phyloP scores from a whole-genome alignment of 2,329 filamentous ascomycete species.

The Cyphellophora attinorum region DNA sequence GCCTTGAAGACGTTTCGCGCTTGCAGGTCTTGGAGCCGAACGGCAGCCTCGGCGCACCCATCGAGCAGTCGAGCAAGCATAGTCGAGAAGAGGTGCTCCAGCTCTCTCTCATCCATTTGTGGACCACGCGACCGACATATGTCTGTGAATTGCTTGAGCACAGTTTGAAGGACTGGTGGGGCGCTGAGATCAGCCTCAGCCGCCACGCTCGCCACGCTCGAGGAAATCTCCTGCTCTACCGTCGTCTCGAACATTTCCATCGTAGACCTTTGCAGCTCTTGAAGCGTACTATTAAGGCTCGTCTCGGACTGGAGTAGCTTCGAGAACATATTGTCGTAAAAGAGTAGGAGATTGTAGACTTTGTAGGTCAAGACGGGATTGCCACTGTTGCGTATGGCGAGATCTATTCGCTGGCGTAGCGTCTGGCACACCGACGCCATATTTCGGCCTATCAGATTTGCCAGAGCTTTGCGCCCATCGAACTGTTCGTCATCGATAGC shows the following conservation, averaged over 20 bases:
- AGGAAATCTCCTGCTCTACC: slow-evolving; percentile 10
- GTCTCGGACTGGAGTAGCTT: slow-evolving; percentile 53
- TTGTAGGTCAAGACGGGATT: slow-evolving; percentile 83
- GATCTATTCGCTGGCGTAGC: slow-evolving; percentile 81
- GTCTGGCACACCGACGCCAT: slow-evolving; percentile 70
- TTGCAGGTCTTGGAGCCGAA: slow-evolving; percentile 2
- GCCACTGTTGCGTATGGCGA: slow-evolving; percentile 86
- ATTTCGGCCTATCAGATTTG: slow-evolving; percentile 78
- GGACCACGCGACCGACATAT: slow-evolving; percentile 21
- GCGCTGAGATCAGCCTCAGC: slow-evolving; percentile 10
- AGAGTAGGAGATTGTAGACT: slow-evolving; percentile 76
- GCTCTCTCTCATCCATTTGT: slow-evolving; percentile 44
- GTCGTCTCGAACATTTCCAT: slow-evolving; percentile 31
- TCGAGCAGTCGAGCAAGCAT: slow-evolving; percentile 82
- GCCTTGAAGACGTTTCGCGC: slow-evolving; percentile 39
- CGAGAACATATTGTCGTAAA: slow-evolving; percentile 78
- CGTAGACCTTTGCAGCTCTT: slow-evolving; percentile 30
- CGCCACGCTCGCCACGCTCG: slow-evolving; percentile 4
- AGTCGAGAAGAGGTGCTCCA: slow-evolving; percentile 67
- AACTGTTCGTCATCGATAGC: slow-evolving; percentile 57
- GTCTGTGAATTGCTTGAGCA: slow-evolving; percentile 40
- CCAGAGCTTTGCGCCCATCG: slow-evolving; percentile 71
- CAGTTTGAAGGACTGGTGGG: slow-evolving; percentile 12
- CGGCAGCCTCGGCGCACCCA: slow-evolving; percentile 60
- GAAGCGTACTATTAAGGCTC: slow-evolving; percentile 5